A percentile compares a stretch with the other conserved stretches of the same genome.
These are phyloP conservation scores for Tilletia indica DNA, from an alignment of 1,284 basidiomycete genomes.

Conservation along the genomic window DNA sequence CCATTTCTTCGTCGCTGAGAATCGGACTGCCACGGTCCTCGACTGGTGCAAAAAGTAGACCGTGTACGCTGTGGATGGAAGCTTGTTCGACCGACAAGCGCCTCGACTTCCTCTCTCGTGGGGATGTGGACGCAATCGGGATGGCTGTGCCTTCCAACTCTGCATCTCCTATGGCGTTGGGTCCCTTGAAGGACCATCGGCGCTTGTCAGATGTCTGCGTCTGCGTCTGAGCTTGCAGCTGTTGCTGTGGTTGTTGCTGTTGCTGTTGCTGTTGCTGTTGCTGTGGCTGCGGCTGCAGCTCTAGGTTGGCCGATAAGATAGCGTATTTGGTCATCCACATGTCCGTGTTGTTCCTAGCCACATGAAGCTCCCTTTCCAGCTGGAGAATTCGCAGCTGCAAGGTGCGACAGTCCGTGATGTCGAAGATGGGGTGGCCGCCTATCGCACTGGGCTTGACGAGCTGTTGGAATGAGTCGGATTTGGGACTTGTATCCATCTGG, in stretches of 20 bases:
- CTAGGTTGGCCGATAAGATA: not conserved
- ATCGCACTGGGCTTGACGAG: not conserved
- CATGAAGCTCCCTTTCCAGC: not conserved
- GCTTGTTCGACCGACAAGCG: too few relatives aligned
- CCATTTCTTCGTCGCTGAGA: too few relatives aligned
- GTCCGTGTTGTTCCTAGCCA: not conserved
- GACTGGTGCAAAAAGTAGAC: too few relatives aligned
- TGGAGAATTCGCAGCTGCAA: not conserved
- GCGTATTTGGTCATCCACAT: slow-evolving; percentile 10
- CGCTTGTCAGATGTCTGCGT: too few relatives aligned
- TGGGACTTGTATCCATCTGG: not conserved
- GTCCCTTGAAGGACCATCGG: too few relatives aligned
- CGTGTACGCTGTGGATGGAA: too few relatives aligned
- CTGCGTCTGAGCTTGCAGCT: too few relatives aligned
- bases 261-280: not conserved
- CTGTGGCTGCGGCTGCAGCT: not conserved
- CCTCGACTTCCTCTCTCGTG: too few relatives aligned
- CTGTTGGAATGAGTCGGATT: not conserved
- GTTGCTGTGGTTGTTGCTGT: too few relatives aligned
- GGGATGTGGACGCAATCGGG: too few relatives aligned
- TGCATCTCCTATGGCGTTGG: not conserved
- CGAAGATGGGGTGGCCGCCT: not conserved
- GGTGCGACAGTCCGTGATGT: not conserved
- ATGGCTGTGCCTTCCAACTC: not conserved
- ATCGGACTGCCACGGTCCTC: too few relatives aligned